Evolutionary conservation across 2,329 filamentous ascomycete genomes (phyloP).

Genomic region (Colletotrichum tanaceti): DNA sequence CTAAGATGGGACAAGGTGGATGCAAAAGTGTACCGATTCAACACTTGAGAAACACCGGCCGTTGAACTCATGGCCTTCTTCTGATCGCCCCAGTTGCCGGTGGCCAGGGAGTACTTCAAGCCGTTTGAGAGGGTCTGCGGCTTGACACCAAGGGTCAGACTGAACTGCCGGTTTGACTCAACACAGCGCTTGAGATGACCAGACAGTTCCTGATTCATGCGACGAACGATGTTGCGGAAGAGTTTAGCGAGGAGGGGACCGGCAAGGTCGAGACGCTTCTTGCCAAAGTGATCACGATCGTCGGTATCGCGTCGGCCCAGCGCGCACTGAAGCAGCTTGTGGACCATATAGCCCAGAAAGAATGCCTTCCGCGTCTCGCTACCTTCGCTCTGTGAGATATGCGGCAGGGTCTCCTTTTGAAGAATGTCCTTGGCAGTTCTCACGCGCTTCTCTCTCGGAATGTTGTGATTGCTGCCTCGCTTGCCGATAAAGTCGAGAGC

Average conservation of each 20-base stretch:
- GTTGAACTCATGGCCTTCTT: slow-evolving; percentile 97
- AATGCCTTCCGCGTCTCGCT: slow-evolving; percentile 97
- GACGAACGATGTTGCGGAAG: slow-evolving; percentile 91
- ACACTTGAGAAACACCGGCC: slow-evolving; percentile 96
- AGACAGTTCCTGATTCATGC: slow-evolving; percentile 90
- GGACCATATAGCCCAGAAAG: slow-evolving; percentile 99
- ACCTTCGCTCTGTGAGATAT: slow-evolving; percentile 95
- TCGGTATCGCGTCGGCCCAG: slow-evolving; percentile 93
- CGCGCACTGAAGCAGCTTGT: slow-evolving; percentile 92
- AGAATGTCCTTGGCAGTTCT: slow-evolving; percentile 93
- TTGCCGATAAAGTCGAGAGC: slow-evolving; percentile 96
- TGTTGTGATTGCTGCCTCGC: slow-evolving; percentile 78
- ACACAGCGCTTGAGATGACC: slow-evolving; percentile 93
- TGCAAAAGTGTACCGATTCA: slow-evolving; percentile 97
- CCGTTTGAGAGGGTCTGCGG: slow-evolving; percentile 91
- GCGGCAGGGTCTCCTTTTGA: slow-evolving; percentile 95
- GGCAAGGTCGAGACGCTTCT: slow-evolving; percentile 96
- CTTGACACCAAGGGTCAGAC: slow-evolving; percentile 90
- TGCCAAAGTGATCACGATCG: slow-evolving; percentile 98
- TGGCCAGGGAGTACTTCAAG: slow-evolving; percentile 95
- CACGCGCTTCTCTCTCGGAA: slow-evolving; percentile 81
- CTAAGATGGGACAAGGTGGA: slow-evolving; percentile 97
- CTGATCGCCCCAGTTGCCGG: slow-evolving; percentile 99
- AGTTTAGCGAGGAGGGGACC: slow-evolving; percentile 95
- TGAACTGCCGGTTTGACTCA: slow-evolving; percentile 89